Evolutionary conservation across 345 rosid genomes (phyloP).

Genomic region (Melaleuca alternifolia): DNA sequence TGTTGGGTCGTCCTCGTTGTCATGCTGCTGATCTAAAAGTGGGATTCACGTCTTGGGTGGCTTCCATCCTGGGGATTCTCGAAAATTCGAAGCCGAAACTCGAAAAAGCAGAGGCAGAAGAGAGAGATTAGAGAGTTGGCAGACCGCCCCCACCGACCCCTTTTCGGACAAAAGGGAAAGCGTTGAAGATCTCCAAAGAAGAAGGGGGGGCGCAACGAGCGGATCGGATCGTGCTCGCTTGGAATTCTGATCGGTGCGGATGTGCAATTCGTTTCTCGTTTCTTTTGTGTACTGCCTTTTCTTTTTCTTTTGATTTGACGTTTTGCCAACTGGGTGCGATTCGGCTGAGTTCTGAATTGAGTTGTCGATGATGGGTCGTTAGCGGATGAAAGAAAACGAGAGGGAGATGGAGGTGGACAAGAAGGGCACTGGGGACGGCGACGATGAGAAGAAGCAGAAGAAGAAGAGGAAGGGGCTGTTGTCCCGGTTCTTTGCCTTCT

Average conservation of each 20-base stretch:
- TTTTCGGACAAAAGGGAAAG: not conserved
- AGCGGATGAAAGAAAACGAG: not conserved
- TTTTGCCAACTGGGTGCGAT: not conserved
- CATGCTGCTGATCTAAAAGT: not conserved
- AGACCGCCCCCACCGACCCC: not conserved
- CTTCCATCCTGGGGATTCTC: not conserved
- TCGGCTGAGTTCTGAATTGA: not conserved
- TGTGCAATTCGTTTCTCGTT: not conserved
- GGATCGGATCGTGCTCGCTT: not conserved
- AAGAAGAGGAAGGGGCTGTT: conserved; percentile 54
- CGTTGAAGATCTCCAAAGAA: not conserved
- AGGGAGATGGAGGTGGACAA: not conserved
- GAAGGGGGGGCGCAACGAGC: not conserved
- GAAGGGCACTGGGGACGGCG: not conserved
- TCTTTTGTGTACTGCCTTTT: not conserved
- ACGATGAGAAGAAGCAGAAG: conserved; percentile 10
- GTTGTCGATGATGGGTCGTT: not conserved
- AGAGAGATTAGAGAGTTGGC: not conserved
- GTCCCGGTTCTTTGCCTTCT: conserved; percentile 60
- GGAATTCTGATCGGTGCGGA: not conserved
- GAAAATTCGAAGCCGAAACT: not conserved
- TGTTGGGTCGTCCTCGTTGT: not conserved
- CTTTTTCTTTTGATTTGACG: not conserved
- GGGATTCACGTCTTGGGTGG: not conserved
- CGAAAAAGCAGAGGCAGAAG: not conserved